Percentiles rank a stretch among this genome's conserved stretches.
Conservation (phyloP, 345 rosid species). For the Atalantia buxifolia region DNA sequence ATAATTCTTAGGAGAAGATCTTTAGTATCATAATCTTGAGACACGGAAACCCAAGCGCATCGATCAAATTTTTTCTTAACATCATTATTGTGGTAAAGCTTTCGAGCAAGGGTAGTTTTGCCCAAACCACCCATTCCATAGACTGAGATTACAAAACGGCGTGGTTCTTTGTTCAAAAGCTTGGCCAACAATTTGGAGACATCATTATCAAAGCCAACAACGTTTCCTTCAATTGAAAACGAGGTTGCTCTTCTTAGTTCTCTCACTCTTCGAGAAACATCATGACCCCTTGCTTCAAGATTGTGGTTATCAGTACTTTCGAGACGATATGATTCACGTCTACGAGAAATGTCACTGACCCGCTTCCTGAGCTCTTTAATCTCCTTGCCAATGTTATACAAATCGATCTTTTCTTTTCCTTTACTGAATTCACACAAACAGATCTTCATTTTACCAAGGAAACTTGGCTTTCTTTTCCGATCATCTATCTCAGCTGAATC, state of each 20-base stretch:
- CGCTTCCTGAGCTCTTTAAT: not conserved
- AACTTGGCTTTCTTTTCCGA: not conserved
- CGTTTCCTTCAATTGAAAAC: slow-evolving; percentile 2
- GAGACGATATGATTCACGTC: not conserved
- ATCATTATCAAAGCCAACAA: slow-evolving; percentile 17
- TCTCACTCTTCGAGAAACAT: not conserved
- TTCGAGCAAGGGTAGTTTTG: slow-evolving; percentile 23
- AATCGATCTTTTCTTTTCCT: not conserved
- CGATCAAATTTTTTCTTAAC: not conserved
- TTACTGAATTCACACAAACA: not conserved
- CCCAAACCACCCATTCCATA: slow-evolving; percentile 32
- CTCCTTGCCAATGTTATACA: not conserved
- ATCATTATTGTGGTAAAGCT: slow-evolving; percentile 13
- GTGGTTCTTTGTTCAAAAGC: not conserved
- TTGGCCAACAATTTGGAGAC: slow-evolving; percentile 1
- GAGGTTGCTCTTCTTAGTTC: not conserved
- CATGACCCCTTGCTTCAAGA: not conserved
- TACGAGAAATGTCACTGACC: not conserved
- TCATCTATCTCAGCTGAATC: not conserved
- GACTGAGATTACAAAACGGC: slow-evolving; percentile 7
- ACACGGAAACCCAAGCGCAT: slow-evolving; percentile 21
- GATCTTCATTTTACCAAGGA: not conserved
- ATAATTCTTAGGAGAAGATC: slow-evolving; percentile 11
- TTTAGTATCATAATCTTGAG: slow-evolving; percentile 17
- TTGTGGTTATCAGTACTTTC: not conserved